These are phyloP conservation scores for Monilinia vaccinii-corymbosi DNA, from an alignment of 2,329 filamentous ascomycete genomes.

Conservation along the genomic window DNA sequence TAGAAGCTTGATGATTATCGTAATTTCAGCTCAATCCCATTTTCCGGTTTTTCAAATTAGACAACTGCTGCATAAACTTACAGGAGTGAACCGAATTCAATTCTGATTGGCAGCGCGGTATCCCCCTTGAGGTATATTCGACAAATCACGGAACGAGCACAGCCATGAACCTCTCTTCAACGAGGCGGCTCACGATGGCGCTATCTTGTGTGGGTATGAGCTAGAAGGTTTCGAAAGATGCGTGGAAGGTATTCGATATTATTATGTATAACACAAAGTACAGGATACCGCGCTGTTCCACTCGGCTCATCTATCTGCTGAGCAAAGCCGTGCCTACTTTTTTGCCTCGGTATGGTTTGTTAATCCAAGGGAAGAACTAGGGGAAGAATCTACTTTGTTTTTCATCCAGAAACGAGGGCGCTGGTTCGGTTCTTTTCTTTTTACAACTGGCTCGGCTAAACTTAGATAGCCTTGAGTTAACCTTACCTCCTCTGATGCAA, in stretches of 20 bases:
- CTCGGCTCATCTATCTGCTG: neutral
- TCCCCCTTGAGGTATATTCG: neutral
- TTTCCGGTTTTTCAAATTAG: neutral
- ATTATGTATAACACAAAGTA: neutral
- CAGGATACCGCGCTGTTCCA: neutral
- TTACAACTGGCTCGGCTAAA: neutral
- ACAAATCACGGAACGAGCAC: neutral
- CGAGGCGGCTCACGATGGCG: neutral
- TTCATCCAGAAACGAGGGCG: too few relatives aligned
- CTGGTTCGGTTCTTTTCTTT: neutral
- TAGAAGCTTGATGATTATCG: neutral
- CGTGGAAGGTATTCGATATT: constrained; percentile 8
- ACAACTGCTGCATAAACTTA: constrained; percentile 6
- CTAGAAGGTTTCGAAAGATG: constrained; percentile 12
- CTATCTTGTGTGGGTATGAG: constrained; percentile 2
- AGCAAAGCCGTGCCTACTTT: neutral
- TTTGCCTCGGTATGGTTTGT: constrained; percentile 4
- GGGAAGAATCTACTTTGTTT: neutral
- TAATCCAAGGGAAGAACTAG: neutral
- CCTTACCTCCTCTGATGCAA: neutral
- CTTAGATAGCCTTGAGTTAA: neutral
- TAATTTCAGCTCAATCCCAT: neutral
- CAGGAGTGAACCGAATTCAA: neutral
- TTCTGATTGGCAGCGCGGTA: neutral
- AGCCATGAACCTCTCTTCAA: neutral